These are phyloP conservation scores for Leucocoprinus sp. DNA, from an alignment of 768 basidiomycete species.

Conservation along the genomic window DNA sequence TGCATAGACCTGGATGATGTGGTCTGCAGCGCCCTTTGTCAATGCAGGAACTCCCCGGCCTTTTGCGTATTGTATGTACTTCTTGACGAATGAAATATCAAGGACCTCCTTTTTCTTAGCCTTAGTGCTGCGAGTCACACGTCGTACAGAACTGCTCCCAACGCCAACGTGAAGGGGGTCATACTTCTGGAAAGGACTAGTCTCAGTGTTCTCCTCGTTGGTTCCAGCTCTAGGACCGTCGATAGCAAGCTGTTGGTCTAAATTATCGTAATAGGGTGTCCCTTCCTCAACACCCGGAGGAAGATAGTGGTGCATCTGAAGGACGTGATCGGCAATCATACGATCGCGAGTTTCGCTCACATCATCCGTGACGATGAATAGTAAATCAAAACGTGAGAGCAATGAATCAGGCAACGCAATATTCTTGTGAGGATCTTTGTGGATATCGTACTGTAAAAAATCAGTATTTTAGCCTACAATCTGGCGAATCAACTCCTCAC, in stretches of 20 bases:
- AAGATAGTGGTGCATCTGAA: constrained; percentile 94
- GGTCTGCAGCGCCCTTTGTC: constrained; percentile 89
- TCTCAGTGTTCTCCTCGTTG: constrained; percentile 54
- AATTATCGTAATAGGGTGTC: constrained; percentile 80
- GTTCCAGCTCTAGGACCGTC: constrained; percentile 60
- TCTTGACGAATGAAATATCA: constrained; percentile 92
- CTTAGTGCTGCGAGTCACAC: constrained; percentile 46
- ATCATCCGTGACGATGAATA: constrained; percentile 98
- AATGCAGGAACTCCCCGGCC: constrained; percentile 76
- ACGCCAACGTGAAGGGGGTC: constrained; percentile 92
- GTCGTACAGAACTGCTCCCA: constrained; percentile 35
- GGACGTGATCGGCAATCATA: constrained; percentile 92
- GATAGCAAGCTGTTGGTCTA: constrained; percentile 81
- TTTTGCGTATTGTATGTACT: constrained; percentile 97
- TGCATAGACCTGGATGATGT: constrained; percentile 89
- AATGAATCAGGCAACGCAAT: constrained; percentile 97
- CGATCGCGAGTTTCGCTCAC: constrained; percentile 93
- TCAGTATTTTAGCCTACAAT: constrained; percentile 5
- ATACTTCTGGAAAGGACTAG: constrained; percentile 90
- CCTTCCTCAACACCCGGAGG: constrained; percentile 97
- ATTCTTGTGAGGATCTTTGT: constrained; percentile 98
- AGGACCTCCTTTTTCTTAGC: constrained; percentile 75
- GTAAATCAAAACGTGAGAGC: constrained; percentile 95
- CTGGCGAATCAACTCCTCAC: constrained; percentile 31
- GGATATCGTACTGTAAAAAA: constrained; percentile 81